These are phyloP conservation scores for Aspergillus arachidicola DNA, from an alignment of 2,329 filamentous ascomycete species.

Conservation along the genomic window DNA sequence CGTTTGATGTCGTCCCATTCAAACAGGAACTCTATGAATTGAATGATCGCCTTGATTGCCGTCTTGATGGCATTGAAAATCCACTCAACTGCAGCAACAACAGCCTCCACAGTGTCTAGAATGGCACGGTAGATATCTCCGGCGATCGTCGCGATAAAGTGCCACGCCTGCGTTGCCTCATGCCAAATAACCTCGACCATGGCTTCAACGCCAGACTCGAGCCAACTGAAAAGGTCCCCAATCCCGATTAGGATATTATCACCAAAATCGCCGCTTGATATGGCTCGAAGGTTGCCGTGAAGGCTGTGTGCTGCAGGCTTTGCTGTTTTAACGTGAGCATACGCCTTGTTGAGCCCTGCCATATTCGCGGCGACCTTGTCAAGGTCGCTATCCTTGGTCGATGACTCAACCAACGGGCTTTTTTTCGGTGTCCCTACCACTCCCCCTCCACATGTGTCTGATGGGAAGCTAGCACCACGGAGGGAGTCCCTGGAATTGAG, in stretches of 20 bases:
- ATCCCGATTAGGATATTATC: too few species aligned
- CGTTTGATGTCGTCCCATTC: conserved; percentile 21
- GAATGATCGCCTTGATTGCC: conserved; percentile 8
- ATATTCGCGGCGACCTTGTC: too few species aligned
- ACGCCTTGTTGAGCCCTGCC: too few species aligned
- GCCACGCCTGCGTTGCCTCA: not conserved
- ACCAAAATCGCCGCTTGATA: too few species aligned
- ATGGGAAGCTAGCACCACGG: conserved; percentile 1
- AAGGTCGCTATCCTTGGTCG: too few species aligned
- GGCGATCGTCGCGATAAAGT: conserved; percentile 13
- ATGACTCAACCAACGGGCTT: too few species aligned
- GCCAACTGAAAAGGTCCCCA: too few species aligned
- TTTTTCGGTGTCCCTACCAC: not conserved
- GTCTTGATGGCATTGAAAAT: conserved; percentile 14
- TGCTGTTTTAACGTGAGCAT: too few species aligned
- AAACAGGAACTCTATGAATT: conserved; percentile 15
- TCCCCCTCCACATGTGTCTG: not conserved
- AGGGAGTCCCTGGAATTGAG: not conserved
- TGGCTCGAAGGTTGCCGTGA: too few species aligned
- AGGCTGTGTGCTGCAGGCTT: too few species aligned
- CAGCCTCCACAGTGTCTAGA: conserved; percentile 16
- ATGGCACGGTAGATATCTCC: conserved; percentile 14
- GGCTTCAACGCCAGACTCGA: not conserved
- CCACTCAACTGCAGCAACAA: conserved; percentile 13
- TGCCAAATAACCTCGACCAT: not conserved